Evolutionary conservation across 1,284 basidiomycete genomes (phyloP).

Genomic region (Phellopilus nigrolimitatus): DNA sequence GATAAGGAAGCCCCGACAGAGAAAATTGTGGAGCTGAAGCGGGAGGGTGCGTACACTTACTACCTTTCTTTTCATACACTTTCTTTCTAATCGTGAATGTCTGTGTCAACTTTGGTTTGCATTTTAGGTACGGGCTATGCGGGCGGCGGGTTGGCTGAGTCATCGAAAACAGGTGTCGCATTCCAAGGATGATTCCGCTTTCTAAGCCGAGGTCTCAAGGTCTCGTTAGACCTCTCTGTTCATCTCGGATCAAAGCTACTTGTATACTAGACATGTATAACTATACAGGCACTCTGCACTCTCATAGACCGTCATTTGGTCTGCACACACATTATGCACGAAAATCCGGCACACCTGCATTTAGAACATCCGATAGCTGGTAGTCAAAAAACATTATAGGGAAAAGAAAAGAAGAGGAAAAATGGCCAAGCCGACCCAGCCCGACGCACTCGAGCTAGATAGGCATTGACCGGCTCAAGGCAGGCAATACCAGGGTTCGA

Average conservation of each 20-base stretch:
- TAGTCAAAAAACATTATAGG: too few species aligned
- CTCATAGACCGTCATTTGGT: too few species aligned
- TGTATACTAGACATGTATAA: too few species aligned
- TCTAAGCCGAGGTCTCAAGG: too few species aligned
- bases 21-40: slow-evolving; percentile 71
- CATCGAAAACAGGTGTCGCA: slow-evolving; percentile 64
- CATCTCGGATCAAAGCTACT: too few species aligned
- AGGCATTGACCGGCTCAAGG: not conserved
- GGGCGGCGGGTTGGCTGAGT: slow-evolving; percentile 86
- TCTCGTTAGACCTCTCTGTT: too few species aligned
- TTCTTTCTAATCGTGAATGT: not conserved
- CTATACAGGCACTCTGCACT: too few species aligned
- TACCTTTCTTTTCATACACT: not conserved
- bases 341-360: too few species aligned
- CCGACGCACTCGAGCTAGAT: not conserved
- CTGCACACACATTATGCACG: too few species aligned
- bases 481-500: slow-evolving; percentile 20
- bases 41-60: slow-evolving; percentile 60
- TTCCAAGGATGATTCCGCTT: slow-evolving; percentile 64
- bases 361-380: too few species aligned
- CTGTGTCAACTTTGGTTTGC: too few species aligned
- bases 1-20: slow-evolving; percentile 57
- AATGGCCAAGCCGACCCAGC: not conserved
- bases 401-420: not conserved
- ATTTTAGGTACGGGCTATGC: slow-evolving; percentile 79